Evolutionary conservation across 2,329 filamentous ascomycete genomes (phyloP).

Genomic region (Rasamsonia emersonii): DNA sequence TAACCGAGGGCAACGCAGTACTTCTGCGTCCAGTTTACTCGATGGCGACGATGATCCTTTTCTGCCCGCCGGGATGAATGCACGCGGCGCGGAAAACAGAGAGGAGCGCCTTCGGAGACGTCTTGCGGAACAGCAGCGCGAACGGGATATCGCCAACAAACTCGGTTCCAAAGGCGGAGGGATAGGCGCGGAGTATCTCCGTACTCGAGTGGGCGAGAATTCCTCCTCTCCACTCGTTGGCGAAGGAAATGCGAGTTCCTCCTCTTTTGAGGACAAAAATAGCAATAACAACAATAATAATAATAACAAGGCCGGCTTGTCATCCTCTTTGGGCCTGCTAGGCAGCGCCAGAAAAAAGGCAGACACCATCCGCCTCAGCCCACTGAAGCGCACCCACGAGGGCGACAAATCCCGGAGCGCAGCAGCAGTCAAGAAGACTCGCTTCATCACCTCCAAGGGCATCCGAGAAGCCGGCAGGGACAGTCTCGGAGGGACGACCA

Average conservation of each 20-base stretch:
- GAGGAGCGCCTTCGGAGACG: constrained; percentile 35
- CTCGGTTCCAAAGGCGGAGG: constrained; percentile 26
- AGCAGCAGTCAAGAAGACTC: constrained; percentile 54
- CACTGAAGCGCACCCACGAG: constrained; percentile 31
- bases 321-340: no score
- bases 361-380: constrained; percentile 31
- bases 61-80: constrained; percentile 28
- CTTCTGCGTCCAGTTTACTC: constrained; percentile 32
- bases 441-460: constrained; percentile 70
- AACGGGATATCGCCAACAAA: constrained; percentile 36
- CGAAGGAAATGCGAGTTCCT: no score
- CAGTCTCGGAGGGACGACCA: constrained; percentile 50
- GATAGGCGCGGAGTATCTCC: constrained; percentile 38
- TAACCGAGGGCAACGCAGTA: no score
- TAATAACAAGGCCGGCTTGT: no score
- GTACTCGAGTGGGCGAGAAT: constrained; percentile 20
- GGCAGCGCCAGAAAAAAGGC: constrained; percentile 19
- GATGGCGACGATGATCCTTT: constrained; percentile 37
- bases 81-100: constrained; percentile 32
- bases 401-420: constrained; percentile 6
- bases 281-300: no score
- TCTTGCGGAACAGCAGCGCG: constrained; percentile 34
- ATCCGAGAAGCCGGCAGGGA: constrained; percentile 70
- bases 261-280: no score
- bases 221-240: constrained; percentile 4